These are phyloP conservation scores for Solanum dulcamara DNA, from an alignment of 257 asterid species.

Conservation along the genomic window DNA sequence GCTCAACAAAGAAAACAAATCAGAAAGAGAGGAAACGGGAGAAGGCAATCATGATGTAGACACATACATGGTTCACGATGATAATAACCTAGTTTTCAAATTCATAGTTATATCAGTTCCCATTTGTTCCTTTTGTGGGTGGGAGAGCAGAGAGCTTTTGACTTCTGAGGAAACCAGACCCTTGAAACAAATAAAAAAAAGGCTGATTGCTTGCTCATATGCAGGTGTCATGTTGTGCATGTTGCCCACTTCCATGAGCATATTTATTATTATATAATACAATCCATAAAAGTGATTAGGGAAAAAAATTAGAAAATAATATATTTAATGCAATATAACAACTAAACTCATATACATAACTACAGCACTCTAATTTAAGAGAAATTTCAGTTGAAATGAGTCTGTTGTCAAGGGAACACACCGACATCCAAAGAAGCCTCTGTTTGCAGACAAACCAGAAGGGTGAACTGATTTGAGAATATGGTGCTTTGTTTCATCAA, in stretches of 20 bases:
- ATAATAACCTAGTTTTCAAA: background rate
- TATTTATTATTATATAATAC: background rate
- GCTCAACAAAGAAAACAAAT: background rate
- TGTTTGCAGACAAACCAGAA: slow-evolving; percentile 90
- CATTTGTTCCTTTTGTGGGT: background rate
- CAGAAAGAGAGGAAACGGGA: background rate
- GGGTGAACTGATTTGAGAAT: slow-evolving; percentile 95
- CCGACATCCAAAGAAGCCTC: slow-evolving; percentile 99
- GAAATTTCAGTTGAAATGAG: background rate
- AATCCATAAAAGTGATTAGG: background rate
- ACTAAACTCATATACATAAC: background rate
- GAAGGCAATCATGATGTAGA: background rate
- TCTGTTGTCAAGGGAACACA: slow-evolving; percentile 9
- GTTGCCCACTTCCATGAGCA: background rate
- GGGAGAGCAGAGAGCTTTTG: background rate
- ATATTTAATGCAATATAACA: background rate
- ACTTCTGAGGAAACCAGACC: background rate
- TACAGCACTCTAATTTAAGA: background rate
- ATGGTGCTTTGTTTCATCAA: slow-evolving; percentile 71
- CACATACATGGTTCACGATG: background rate
- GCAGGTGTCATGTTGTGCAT: background rate
- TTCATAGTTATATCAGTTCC: background rate
- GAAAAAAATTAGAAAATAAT: background rate
- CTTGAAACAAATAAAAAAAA: background rate
- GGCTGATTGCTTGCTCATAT: background rate